phyloP scores from a whole-genome alignment of 225 moss, liverwort and hornwort species.

The Polytrichum commune region DNA sequence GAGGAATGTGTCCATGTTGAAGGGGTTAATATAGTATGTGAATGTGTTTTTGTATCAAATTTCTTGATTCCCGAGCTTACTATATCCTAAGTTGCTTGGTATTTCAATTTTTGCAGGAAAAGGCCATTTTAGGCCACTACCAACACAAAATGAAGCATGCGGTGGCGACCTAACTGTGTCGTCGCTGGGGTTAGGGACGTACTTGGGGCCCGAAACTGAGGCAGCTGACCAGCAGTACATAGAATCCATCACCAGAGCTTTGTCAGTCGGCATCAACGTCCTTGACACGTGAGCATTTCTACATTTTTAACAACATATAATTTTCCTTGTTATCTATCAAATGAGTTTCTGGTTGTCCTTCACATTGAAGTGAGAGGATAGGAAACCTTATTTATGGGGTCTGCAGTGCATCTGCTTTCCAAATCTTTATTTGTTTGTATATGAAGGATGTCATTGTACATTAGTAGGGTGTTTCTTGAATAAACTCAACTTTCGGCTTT shows the following conservation, averaged over 20 bases:
- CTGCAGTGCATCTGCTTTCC: too few species aligned
- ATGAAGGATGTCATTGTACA: background rate
- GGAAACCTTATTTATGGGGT: too few species aligned
- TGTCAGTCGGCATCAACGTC: slow-evolving; percentile 48
- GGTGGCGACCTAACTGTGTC: slow-evolving; percentile 43
- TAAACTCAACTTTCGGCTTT: too few species aligned
- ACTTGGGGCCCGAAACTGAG: slow-evolving; percentile 45
- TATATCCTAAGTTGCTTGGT: background rate
- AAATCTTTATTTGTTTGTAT: too few species aligned
- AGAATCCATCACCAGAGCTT: slow-evolving; percentile 31
- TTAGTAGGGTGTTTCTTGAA: background rate
- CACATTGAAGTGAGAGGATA: too few species aligned
- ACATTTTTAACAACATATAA: too few species aligned
- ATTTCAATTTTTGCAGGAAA: slow-evolving; percentile 16
- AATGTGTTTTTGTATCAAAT: background rate
- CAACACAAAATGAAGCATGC: slow-evolving; percentile 31
- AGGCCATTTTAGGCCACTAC: slow-evolving; percentile 54
- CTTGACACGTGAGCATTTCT: slow-evolving; percentile 39
- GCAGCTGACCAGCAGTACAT: slow-evolving; percentile 38
- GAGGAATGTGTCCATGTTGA: too few species aligned
- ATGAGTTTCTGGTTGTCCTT: too few species aligned
- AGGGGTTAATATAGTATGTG: too few species aligned
- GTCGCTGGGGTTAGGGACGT: slow-evolving; percentile 51
- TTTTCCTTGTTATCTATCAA: too few species aligned
- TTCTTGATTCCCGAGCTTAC: background rate